Conservation (phyloP, 208 protist genomes). For the Wallacemonas sp. region DNA sequence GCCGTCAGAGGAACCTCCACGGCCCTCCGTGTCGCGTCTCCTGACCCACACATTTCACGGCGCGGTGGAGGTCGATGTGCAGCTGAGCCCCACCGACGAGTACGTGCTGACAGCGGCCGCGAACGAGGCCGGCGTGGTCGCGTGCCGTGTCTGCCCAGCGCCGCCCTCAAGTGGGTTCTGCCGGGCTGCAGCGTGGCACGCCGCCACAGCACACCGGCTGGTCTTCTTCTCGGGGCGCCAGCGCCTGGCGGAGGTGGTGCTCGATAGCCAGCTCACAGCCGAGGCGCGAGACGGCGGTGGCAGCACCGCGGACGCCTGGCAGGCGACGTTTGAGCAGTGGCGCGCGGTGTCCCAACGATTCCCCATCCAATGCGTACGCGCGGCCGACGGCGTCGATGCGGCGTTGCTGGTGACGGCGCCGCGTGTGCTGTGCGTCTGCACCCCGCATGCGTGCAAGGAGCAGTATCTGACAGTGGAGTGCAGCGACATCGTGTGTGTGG, state of each 20-base stretch:
- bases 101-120: constrained; percentile 24
- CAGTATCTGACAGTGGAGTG: constrained; percentile 37
- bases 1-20: constrained; percentile 13
- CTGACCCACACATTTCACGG: constrained; percentile 30
- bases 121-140: constrained; percentile 23
- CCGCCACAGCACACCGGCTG: constrained; percentile 27
- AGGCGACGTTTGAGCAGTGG: constrained; percentile 6
- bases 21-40: constrained; percentile 26
- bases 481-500: constrained; percentile 29
- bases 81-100: constrained; percentile 19
- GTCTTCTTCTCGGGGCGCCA: constrained; percentile 56
- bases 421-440: constrained; percentile 28
- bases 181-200: constrained; percentile 6
- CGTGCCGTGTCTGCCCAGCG: constrained; percentile 33
- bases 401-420: constrained; percentile 22
- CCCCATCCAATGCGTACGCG: constrained; percentile 10
- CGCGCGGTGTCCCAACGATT: not conserved
- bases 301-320: not conserved
- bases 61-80: constrained; percentile 19
- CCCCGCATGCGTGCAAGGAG: constrained; percentile 24
- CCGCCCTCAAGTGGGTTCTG: constrained; percentile 11
- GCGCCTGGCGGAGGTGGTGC: constrained; percentile 36
- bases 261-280: constrained; percentile 11
- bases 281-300: constrained; percentile 5
- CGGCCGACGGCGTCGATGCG: constrained; percentile 7